These are phyloP conservation scores for Heracleum sosnowskyi DNA, from an alignment of 129 eudicot genomes.

Conservation along the genomic window DNA sequence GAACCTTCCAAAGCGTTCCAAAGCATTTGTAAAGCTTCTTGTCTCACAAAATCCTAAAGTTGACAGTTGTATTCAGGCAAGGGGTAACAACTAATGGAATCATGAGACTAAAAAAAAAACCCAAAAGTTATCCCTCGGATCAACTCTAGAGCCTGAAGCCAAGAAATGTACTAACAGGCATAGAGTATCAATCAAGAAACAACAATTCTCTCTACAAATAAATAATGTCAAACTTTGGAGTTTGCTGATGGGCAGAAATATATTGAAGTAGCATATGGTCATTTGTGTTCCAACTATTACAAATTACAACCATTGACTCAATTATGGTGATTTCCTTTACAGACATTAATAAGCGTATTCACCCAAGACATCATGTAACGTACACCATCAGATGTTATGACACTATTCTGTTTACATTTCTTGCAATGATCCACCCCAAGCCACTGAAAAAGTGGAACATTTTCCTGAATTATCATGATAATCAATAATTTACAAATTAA, in stretches of 20 bases:
- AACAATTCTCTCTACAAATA: not conserved
- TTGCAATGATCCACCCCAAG: not conserved
- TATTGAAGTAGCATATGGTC: not conserved
- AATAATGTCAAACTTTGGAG: not conserved
- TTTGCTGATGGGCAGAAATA: not conserved
- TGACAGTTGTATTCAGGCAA: constrained; percentile 12
- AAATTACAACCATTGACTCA: not conserved
- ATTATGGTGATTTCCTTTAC: not conserved
- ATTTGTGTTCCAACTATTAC: not conserved
- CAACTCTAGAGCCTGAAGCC: not conserved
- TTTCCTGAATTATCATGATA: too few species aligned
- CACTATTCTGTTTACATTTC: not conserved
- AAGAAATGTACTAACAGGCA: not conserved
- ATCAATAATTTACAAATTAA: not conserved
- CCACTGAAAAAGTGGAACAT: too few species aligned
- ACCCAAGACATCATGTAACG: not conserved
- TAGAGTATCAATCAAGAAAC: not conserved
- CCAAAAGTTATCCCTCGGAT: not conserved
- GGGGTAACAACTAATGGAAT: not conserved
- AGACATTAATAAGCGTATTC: not conserved
- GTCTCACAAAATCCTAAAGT: constrained; percentile 81
- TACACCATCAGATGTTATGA: not conserved
- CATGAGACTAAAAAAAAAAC: not conserved
- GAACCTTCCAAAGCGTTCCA: constrained; percentile 89
- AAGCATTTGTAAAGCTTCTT: constrained; percentile 93